Conservation (phyloP, 345 rosid species). For the Odontarrhena argentea region DNA sequence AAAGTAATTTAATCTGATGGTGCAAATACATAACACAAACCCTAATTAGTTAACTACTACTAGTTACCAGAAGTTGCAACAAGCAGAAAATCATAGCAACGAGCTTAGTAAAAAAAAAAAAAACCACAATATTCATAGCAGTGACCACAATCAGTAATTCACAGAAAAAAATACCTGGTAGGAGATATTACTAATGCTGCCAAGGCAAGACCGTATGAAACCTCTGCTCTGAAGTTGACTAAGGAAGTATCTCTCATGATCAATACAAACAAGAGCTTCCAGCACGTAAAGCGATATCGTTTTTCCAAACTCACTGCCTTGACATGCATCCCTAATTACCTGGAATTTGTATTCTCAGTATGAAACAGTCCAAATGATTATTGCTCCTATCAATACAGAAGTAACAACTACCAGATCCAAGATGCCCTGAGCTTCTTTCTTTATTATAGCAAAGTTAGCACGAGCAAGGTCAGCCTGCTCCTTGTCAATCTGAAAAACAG, state of each 20-base stretch:
- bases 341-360: constrained; percentile 41
- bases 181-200: constrained; percentile 66
- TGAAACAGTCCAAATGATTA: constrained; percentile 23
- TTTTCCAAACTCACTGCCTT: constrained; percentile 92
- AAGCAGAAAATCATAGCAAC: constrained; percentile 10
- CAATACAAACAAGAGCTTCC: constrained; percentile 81
- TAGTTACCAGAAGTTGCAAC: constrained; percentile 16
- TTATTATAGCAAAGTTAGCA: constrained; percentile 74
- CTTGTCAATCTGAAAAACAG: constrained; percentile 65
- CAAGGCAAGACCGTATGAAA: constrained; percentile 72
- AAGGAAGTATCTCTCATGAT: constrained; percentile 82
- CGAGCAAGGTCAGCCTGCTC: constrained; percentile 88
- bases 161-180: constrained; percentile 54
- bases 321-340: constrained; percentile 86
- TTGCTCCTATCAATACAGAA: not conserved
- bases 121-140: not conserved
- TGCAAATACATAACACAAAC: not conserved
- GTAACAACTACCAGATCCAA: constrained; percentile 71
- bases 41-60: not conserved
- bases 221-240: constrained; percentile 96
- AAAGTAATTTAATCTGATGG: not conserved
- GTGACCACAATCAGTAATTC: constrained; percentile 14
- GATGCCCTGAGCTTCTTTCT: constrained; percentile 85
- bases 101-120: not conserved
- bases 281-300: constrained; percentile 84